These are phyloP conservation scores for Gelatoporia subvermispora DNA, from an alignment of 768 basidiomycete genomes.

Conservation along the genomic window DNA sequence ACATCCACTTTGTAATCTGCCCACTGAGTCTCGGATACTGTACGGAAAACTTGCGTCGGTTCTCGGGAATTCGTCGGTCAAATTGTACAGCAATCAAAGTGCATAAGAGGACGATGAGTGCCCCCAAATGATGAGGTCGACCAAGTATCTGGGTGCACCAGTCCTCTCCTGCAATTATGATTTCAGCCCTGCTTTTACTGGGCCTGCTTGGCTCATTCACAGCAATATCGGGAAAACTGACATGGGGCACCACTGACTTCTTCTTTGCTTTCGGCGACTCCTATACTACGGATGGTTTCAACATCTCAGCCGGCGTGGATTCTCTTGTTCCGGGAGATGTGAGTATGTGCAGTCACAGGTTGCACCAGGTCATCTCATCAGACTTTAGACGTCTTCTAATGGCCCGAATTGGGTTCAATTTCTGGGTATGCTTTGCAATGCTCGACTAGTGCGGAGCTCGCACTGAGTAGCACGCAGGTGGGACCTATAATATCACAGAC, in stretches of 20 bases:
- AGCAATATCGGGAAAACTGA: conserved; percentile 24
- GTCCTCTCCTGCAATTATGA: too few species aligned
- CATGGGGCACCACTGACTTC: conserved; percentile 50
- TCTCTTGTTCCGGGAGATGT: conserved; percentile 50
- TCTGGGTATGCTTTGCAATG: conserved; percentile 33
- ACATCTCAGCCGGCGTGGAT: conserved; percentile 50
- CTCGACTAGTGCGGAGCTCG: neutral
- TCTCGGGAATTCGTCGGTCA: conserved; percentile 6
- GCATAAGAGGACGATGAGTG: conserved; percentile 8
- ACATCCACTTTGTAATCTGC: neutral
- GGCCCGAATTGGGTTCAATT: conserved; percentile 60
- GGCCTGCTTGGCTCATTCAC: conserved; percentile 9
- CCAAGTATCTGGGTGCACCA: too few species aligned
- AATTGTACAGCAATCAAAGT: neutral
- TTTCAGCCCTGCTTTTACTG: neutral
- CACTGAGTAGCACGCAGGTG: conserved; percentile 26
- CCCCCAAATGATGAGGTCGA: neutral
- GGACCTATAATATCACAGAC: conserved; percentile 50
- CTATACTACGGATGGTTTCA: conserved; percentile 56
- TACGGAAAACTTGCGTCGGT: neutral
- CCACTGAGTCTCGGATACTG: neutral
- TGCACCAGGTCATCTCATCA: neutral
- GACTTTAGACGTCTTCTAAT: conserved; percentile 48
- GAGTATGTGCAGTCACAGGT: conserved; percentile 16
- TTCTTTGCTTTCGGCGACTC: conserved; percentile 63